Conservation (phyloP, 768 basidiomycete species). For the Pleurotus eryngii region DNA sequence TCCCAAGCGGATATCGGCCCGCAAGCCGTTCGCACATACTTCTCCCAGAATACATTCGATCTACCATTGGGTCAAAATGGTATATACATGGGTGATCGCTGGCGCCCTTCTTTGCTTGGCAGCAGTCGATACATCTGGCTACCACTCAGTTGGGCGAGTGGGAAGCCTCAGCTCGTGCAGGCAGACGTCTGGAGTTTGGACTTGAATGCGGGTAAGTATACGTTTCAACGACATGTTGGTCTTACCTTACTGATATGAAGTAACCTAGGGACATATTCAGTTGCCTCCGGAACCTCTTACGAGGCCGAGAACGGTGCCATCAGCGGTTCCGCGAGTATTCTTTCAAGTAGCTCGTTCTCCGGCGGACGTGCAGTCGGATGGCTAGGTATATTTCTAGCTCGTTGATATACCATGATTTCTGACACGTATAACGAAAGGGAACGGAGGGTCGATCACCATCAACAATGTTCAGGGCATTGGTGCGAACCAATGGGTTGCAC, state of each 20-base stretch:
- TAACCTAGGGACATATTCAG: conserved; percentile 42
- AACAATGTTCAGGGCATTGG: conserved; percentile 55
- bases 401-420: not conserved
- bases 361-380: conserved; percentile 53
- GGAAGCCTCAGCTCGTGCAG: conserved; percentile 48
- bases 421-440: conserved; percentile 29
- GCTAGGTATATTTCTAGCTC: conserved; percentile 36
- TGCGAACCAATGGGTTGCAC: conserved; percentile 52
- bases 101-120: conserved; percentile 50
- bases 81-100: conserved; percentile 66
- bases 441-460: conserved; percentile 55
- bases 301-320: conserved; percentile 52
- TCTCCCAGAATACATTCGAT: conserved; percentile 59
- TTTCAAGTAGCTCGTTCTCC: conserved; percentile 44
- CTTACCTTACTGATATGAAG: not conserved
- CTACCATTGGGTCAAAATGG: conserved; percentile 44
- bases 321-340: conserved; percentile 42
- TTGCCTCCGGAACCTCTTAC: conserved; percentile 48
- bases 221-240: not conserved
- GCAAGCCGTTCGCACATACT: conserved; percentile 48
- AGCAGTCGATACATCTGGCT: conserved; percentile 62
- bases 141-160: conserved; percentile 53
- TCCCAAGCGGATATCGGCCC: conserved; percentile 56
- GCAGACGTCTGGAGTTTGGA: conserved; percentile 59
- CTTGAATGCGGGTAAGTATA: conserved; percentile 34